Evolutionary conservation across 495 filamentous ascomycete species (phyloP).

Genomic region (Tuber brumale): DNA sequence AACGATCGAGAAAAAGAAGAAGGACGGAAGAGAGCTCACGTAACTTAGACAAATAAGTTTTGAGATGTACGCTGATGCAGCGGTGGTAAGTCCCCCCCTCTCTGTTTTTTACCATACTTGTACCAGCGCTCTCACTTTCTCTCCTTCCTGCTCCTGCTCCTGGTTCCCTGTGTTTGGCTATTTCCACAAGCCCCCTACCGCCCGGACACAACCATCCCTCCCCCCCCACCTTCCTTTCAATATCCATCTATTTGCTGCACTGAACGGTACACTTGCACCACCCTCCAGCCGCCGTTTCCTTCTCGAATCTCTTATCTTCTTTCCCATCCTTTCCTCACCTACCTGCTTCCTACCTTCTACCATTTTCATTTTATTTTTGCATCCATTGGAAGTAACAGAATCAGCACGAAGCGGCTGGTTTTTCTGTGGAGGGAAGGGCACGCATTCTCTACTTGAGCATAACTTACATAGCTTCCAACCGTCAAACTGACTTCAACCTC

Average conservation of each 20-base stretch:
- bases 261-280: slow-evolving; percentile 7
- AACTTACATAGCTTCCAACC: slow-evolving; percentile 33
- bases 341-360: slow-evolving; percentile 19
- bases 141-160: slow-evolving; percentile 7
- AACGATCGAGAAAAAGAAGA: background rate
- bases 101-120: slow-evolving; percentile 29
- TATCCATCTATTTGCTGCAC: slow-evolving; percentile 28
- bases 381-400: slow-evolving; percentile 20
- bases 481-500: slow-evolving; percentile 41
- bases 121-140: slow-evolving; percentile 24
- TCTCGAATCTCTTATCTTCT: slow-evolving; percentile 38
- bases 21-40: slow-evolving; percentile 24
- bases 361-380: slow-evolving; percentile 24
- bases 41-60: slow-evolving; percentile 28
- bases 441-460: slow-evolving; percentile 14
- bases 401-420: slow-evolving; percentile 26
- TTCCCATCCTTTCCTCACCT: slow-evolving; percentile 21
- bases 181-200: background rate
- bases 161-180: slow-evolving; percentile 7
- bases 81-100: slow-evolving; percentile 39
- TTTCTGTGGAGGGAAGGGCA: slow-evolving; percentile 29
- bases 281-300: slow-evolving; percentile 32
- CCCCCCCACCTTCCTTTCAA: slow-evolving; percentile 37
- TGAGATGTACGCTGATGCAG: slow-evolving; percentile 40
- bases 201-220: slow-evolving; percentile 11